Base-by-base conservation (phyloP, 2,329 filamentous ascomycete genomes). In the Rachicladosporium sp. region DNA sequence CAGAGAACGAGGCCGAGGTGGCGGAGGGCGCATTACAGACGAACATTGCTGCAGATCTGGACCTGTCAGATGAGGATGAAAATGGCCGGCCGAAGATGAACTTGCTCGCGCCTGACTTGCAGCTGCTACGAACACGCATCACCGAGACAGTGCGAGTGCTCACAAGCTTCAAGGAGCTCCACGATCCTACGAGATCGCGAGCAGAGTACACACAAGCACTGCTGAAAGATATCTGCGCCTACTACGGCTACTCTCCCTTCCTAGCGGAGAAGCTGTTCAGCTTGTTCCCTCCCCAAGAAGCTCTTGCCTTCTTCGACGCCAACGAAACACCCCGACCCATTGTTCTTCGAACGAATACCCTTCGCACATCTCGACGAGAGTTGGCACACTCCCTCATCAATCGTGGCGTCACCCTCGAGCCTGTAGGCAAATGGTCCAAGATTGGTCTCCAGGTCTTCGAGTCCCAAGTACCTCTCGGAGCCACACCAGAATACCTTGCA, bases 341-440 rank as follows among this genome's bases (percentile, higher is more conserved):
- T 43, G 91, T 98, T 49, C 93, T 98, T 58, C 80, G 91, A 56
- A 96, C 91, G 46, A 98, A 98, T 65, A 98, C 89, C 6, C 75
- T 98, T 43, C 82, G 86, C 51, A 80, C 78, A 10, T 76, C 79
- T 53, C 69, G 78, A 49, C 66, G 78, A 50, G 88, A 93, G 46
- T 80, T 98, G 11, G 91, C 91, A 7, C 88, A 95, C 61, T 76
- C 88, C 1, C 74, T 95, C 44, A 95, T 95, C 70, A 94, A 94
- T 67, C 83, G 89, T 47, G 91, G 91, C 48, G 91, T 98, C 36
- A 93, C 88, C 10, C 75, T 98, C 31, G 89, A 98, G 63, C 91
- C 91, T 2, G 86, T 98, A 11, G 91, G 91, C 45, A 96, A 96
- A 64, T 98, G 91, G 91, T 91, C 83, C 51, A 98, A 98, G 68